Evolutionary conservation across 495 filamentous ascomycete genomes (phyloP).

Genomic region (Annulohypoxylon moriforme): DNA sequence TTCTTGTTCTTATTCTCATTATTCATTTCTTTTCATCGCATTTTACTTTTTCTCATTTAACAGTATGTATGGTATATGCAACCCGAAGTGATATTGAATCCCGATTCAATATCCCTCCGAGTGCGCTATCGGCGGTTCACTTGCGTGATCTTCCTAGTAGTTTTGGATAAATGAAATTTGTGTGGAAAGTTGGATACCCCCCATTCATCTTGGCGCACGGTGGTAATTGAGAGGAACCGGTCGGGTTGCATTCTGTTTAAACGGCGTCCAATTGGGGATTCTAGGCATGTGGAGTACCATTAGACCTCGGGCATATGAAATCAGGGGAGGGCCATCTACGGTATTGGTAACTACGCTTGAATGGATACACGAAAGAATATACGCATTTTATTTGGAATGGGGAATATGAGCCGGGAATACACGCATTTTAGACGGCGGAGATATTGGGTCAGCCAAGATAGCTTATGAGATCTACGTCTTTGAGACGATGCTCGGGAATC

Average conservation of each 20-base stretch:
- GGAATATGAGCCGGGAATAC: constrained; percentile 5
- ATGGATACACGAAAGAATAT: constrained; percentile 14
- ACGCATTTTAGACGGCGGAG: constrained; percentile 15
- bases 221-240: neutral
- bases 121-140: constrained; percentile 11
- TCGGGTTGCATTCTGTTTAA: constrained; percentile 29
- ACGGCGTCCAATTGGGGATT: constrained; percentile 35
- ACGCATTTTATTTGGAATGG: constrained; percentile 7
- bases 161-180: constrained; percentile 32
- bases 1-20: neutral
- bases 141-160: constrained; percentile 21
- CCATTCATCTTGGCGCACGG: constrained; percentile 28
- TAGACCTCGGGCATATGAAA: constrained; percentile 27
- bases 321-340: constrained; percentile 18
- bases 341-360: constrained; percentile 13
- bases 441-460: constrained; percentile 6
- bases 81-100: neutral
- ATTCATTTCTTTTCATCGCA: neutral
- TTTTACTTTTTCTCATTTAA: neutral
- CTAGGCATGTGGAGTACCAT: constrained; percentile 25
- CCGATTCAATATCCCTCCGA: neutral
- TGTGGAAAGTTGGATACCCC: constrained; percentile 38
- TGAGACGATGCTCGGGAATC: constrained; percentile 4
- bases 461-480: constrained; percentile 13
- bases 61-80: neutral